These are phyloP conservation scores for Calendula officinalis DNA, from an alignment of 129 eudicot genomes.

Conservation along the genomic window DNA sequence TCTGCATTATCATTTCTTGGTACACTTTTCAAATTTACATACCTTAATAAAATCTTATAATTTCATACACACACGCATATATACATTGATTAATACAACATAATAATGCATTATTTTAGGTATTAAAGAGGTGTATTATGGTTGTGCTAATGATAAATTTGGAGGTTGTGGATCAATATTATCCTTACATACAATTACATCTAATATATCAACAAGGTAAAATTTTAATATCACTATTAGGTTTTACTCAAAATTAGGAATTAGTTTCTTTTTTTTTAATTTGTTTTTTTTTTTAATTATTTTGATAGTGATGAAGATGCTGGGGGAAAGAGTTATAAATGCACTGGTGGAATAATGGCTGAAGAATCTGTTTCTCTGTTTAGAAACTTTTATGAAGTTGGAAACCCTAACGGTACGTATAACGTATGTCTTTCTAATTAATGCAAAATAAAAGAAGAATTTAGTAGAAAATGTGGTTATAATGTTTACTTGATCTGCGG, in stretches of 20 bases:
- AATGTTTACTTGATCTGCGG: background rate
- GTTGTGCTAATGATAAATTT: conserved; percentile 93
- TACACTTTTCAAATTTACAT: conserved; percentile 20
- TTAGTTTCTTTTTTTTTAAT: background rate
- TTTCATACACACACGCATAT: background rate
- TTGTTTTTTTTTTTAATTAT: background rate
- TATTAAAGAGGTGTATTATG: conserved; percentile 83
- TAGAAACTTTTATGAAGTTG: conserved; percentile 81
- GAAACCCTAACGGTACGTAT: conserved; percentile 74
- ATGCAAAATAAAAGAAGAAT: background rate
- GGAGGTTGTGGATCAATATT: conserved; percentile 97
- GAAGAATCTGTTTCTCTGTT: conserved; percentile 74
- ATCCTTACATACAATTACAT: conserved; percentile 54
- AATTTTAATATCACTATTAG: conserved; percentile 12
- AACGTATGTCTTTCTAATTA: conserved; percentile 1
- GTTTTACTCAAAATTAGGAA: background rate
- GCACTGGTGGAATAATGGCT: conserved; percentile 87
- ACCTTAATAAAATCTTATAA: background rate
- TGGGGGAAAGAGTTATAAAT: conserved; percentile 51
- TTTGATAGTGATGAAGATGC: conserved; percentile 32
- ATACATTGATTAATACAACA: background rate
- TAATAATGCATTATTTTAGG: conserved; percentile 31
- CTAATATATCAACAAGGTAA: conserved; percentile 38
- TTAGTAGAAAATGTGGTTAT: background rate
- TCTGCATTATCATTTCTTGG: conserved; percentile 81